Base-by-base conservation (phyloP, 805 yeast species). In the Candida coquimbonensis region DNA sequence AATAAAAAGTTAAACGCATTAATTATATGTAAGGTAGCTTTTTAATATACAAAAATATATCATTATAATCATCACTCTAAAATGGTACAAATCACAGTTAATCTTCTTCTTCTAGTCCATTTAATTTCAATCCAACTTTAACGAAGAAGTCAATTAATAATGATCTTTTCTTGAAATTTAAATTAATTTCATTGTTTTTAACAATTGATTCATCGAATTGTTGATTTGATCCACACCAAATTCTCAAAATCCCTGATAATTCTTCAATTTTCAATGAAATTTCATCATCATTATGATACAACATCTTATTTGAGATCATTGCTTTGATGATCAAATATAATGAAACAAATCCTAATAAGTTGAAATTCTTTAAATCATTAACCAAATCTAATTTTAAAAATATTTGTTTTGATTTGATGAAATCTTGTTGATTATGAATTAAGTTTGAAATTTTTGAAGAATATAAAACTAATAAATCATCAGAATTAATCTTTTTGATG, bases 81-180 rank as follows among this genome's bases (percentile, higher is more conserved):
- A 21, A 21, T 21, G 24, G 24, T 21, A 17, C 19, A 17, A 17
- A 17, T 17, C 19, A 17, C 19, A 17, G 3, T 29, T 29, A 29
- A 9, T 29, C 31, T 35, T 35, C 11, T 19, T 44, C 36, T 29
- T 57, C 54, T 38, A 59, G 42, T 1, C 61, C 62, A 40, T 57
- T 58, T 33, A 60, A 46, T 40, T 50, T 53, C 35, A 60, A 36
- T 31, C 55, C 56, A 19, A 57, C 50, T 38, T 57, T 54, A 31
- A 60, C 60, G 37, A 60, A 60, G 47, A 50, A 62, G 47, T 64
- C 66, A 44, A 65, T 61, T 45, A 65, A 45, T 41, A 53, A 50
- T 3, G 66, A 57, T 54, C 67, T 62, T 44, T 55, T 53, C 19
- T 56, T 54, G 42, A 62, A 56, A 32, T 49, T 52, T 35, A 65